phyloP scores from a whole-genome alignment of 192 early-diverging fungal species.

The Dissophora ornata region DNA sequence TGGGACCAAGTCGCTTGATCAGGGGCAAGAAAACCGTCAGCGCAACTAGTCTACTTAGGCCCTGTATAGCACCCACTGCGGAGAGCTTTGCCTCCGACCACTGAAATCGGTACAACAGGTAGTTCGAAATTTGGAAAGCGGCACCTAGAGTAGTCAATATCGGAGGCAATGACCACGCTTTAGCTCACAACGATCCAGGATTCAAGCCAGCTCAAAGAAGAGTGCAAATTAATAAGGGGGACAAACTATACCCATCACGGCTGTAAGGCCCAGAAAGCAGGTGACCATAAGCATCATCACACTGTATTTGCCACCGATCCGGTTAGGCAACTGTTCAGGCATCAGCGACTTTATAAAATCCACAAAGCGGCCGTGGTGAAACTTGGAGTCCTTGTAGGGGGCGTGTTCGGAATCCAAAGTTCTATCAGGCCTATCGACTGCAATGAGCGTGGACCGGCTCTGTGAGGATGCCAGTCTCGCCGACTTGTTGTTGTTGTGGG shows the following conservation, averaged over 20 bases:
- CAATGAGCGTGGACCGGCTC: slow-evolving; percentile 2
- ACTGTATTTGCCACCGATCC: slow-evolving; percentile 39
- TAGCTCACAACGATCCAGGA: too few species aligned
- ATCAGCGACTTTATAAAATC: background rate
- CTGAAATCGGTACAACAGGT: slow-evolving; percentile 29
- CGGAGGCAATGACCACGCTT: background rate
- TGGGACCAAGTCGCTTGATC: slow-evolving; percentile 13
- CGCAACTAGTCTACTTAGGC: slow-evolving; percentile 24
- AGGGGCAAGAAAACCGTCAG: slow-evolving; percentile 27
- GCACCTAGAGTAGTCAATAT: background rate
- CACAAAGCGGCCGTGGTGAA: background rate
- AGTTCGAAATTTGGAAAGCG: background rate
- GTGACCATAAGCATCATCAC: slow-evolving; percentile 18
- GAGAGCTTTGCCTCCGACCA: slow-evolving; percentile 18
- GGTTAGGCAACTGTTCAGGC: slow-evolving; percentile 25
- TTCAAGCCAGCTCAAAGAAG: too few species aligned
- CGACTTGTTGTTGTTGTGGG: background rate
- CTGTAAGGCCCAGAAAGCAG: slow-evolving; percentile 17
- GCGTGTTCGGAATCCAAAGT: background rate
- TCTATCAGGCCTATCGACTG: background rate
- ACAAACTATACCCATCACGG: slow-evolving; percentile 14
- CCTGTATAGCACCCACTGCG: slow-evolving; percentile 22
- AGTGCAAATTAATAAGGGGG: too few species aligned
- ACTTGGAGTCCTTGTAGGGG: background rate
- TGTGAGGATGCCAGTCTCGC: background rate